phyloP scores from a whole-genome alignment of 495 filamentous ascomycete species.

The Penicillium parvum region DNA sequence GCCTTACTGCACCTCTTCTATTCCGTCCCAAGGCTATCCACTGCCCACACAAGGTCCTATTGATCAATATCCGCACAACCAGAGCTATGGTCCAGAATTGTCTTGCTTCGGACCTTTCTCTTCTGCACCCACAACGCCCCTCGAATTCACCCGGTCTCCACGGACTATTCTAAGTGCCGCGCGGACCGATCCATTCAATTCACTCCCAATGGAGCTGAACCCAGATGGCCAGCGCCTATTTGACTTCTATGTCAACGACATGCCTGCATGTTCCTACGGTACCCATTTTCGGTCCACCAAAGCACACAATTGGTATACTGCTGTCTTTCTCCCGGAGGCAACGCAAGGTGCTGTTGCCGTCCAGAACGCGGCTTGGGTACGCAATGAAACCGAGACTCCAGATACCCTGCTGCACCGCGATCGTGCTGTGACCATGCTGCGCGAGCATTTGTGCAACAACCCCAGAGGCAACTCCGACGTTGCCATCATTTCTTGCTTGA shows the following conservation, averaged over 20 bases:
- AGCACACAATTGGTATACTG: slow-evolving; percentile 39
- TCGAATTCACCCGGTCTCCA: slow-evolving; percentile 24
- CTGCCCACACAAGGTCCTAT: neutral
- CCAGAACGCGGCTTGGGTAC: slow-evolving; percentile 38
- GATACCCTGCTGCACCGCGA: slow-evolving; percentile 27
- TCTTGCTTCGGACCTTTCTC: slow-evolving; percentile 14
- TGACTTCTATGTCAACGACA: slow-evolving; percentile 39
- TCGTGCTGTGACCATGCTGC: slow-evolving; percentile 31
- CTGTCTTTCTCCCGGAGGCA: slow-evolving; percentile 34
- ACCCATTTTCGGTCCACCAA: slow-evolving; percentile 29
- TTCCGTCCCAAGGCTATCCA: neutral
- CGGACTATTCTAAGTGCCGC: slow-evolving; percentile 34
- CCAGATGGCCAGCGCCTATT: slow-evolving; percentile 30
- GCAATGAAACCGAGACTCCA: slow-evolving; percentile 26
- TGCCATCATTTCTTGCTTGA: slow-evolving; percentile 36
- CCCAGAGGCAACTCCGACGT: slow-evolving; percentile 33
- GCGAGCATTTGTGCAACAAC: slow-evolving; percentile 24
- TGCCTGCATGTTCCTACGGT: slow-evolving; percentile 39
- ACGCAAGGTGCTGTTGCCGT: slow-evolving; percentile 39
- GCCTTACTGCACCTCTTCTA: slow-evolving; percentile 3
- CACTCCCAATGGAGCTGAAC: slow-evolving; percentile 29
- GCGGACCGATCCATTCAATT: slow-evolving; percentile 36
- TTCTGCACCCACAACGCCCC: slow-evolving; percentile 12
- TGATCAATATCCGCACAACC: slow-evolving; percentile 5
- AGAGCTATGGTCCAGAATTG: slow-evolving; percentile 11